Evolutionary conservation across 2,329 filamentous ascomycete genomes (phyloP).

Genomic region (Penicillium sp.): DNA sequence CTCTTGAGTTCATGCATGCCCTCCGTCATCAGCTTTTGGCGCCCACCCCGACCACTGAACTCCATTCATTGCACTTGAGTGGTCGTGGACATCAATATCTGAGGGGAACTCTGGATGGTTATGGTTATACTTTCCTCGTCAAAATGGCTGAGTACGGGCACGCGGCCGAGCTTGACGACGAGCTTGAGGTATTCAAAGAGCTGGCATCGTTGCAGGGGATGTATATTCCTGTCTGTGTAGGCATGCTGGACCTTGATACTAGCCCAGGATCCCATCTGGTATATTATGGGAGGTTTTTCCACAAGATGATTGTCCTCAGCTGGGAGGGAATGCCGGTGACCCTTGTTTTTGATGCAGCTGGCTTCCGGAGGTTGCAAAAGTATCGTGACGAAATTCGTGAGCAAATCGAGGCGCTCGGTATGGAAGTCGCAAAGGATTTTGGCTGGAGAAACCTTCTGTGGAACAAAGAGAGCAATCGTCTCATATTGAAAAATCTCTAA

Average conservation of each 20-base stretch:
- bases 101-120: background rate
- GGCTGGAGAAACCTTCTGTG: background rate
- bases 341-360: background rate
- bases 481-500: background rate
- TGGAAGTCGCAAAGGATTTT: background rate
- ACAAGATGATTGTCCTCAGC: background rate
- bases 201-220: background rate
- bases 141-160: background rate
- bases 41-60: background rate
- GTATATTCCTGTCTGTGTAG: background rate
- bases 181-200: background rate
- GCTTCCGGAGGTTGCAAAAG: background rate
- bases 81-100: background rate
- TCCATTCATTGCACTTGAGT: background rate
- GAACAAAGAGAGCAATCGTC: background rate
- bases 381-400: background rate
- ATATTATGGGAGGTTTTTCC: background rate
- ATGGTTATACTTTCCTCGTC: background rate
- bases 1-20: background rate
- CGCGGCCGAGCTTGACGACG: background rate
- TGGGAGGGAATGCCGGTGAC: background rate
- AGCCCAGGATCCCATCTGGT: background rate
- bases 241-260: background rate
- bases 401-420: background rate
- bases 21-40: background rate